Percentiles rank a stretch among this genome's conserved stretches.
These are phyloP conservation scores for Heliocybe sulcata DNA, from an alignment of 1,284 basidiomycete species.

Conservation along the genomic window DNA sequence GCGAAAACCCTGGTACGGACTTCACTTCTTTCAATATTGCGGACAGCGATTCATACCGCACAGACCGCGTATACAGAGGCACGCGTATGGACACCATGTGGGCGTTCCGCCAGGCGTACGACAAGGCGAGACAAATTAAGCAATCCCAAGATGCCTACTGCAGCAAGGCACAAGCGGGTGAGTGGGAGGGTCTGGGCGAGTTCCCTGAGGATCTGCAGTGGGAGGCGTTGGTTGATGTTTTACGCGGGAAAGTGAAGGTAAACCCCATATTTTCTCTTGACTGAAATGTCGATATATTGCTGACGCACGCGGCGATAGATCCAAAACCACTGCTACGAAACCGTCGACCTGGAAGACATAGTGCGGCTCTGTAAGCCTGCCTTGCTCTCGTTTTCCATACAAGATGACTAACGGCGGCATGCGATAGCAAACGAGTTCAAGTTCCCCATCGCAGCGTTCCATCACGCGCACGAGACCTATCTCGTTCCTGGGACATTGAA, in stretches of 20 bases:
- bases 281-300: no score
- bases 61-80: constrained; percentile 19
- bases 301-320: no score
- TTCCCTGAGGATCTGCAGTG: constrained; percentile 75
- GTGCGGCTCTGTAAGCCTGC: constrained; percentile 39
- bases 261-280: no score
- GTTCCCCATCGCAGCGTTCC: constrained; percentile 58
- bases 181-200: constrained; percentile 48
- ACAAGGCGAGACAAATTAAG: constrained; percentile 57
- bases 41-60: neutral
- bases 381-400: neutral
- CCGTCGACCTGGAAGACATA: constrained; percentile 71
- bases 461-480: constrained; percentile 48
- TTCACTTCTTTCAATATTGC: neutral
- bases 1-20: constrained; percentile 1
- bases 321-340: constrained; percentile 71
- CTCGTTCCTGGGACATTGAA: constrained; percentile 43
- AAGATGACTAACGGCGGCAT: constrained; percentile 10
- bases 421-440: constrained; percentile 62
- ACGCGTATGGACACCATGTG: constrained; percentile 39
- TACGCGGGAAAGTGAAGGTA: constrained; percentile 66
- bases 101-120: constrained; percentile 43
- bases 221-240: constrained; percentile 75
- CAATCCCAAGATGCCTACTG: constrained; percentile 67
- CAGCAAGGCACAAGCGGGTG: constrained; percentile 34